Percentiles rank a stretch among this genome's conserved stretches.
These are phyloP conservation scores for Chalara sp. DNA, from an alignment of 2,329 filamentous ascomycete genomes.

Conservation along the genomic window DNA sequence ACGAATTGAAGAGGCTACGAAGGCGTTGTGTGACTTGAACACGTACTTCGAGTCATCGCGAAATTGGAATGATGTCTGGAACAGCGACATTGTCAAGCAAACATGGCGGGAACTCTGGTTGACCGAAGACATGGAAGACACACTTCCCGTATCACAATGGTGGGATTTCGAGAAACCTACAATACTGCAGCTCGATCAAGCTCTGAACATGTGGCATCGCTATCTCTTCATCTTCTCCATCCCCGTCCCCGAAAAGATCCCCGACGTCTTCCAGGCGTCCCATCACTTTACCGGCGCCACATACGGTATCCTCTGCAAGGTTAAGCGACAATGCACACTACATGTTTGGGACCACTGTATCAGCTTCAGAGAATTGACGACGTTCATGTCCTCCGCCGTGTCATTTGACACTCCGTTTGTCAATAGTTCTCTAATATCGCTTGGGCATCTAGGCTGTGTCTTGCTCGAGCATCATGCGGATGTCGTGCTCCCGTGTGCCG, in stretches of 20 bases:
- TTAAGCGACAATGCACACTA: conserved; percentile 51
- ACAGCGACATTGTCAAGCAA: conserved; percentile 37
- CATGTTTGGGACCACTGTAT: conserved; percentile 61
- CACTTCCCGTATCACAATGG: conserved; percentile 35
- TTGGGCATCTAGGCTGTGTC: conserved; percentile 14
- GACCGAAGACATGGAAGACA: conserved; percentile 35
- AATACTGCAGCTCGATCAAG: conserved; percentile 36
- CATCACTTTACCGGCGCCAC: conserved; percentile 55
- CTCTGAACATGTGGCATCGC: conserved; percentile 38
- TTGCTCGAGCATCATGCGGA: conserved; percentile 44
- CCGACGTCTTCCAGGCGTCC: conserved; percentile 55
- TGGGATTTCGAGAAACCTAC: conserved; percentile 38
- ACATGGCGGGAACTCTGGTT: conserved; percentile 39
- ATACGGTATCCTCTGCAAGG: conserved; percentile 55
- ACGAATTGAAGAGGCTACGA: conserved; percentile 33
- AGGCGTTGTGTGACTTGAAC: conserved; percentile 20
- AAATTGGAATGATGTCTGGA: conserved; percentile 40
- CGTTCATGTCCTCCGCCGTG: conserved; percentile 21
- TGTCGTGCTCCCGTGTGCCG: conserved; percentile 47
- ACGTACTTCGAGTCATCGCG: conserved; percentile 32
- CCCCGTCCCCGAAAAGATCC: conserved; percentile 34
- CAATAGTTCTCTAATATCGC: conserved; percentile 18
- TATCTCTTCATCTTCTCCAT: conserved; percentile 40
- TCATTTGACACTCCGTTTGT: conserved; percentile 21
- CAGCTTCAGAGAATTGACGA: conserved; percentile 45